A percentile compares a stretch with the other conserved stretches of the same genome.
These are phyloP conservation scores for Talaromyces sp. DNA, from an alignment of 2,329 filamentous ascomycete genomes.

Conservation along the genomic window DNA sequence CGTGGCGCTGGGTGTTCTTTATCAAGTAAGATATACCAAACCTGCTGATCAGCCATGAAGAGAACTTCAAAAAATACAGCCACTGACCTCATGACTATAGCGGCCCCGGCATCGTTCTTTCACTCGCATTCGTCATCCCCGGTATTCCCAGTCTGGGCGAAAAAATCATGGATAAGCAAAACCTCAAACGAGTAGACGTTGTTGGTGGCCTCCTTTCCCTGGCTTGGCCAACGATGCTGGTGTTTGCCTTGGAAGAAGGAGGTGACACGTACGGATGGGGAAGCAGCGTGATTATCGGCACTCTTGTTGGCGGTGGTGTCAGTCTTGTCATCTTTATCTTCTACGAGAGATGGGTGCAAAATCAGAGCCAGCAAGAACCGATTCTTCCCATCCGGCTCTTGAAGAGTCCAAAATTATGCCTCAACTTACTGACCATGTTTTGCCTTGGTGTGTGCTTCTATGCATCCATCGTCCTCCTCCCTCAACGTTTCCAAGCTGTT, in stretches of 20 bases:
- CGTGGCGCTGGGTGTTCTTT: slow-evolving; percentile 19
- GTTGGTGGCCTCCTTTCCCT: slow-evolving; percentile 21
- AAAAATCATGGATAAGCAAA: neutral
- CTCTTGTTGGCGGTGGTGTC: slow-evolving; percentile 6
- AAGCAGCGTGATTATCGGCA: slow-evolving; percentile 7
- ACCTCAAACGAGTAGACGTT: slow-evolving; percentile 21
- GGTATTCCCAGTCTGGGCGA: neutral
- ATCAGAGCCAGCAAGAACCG: slow-evolving; percentile 21
- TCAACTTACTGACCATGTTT: slow-evolving; percentile 19
- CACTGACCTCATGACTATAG: neutral
- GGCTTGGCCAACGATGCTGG: slow-evolving; percentile 10
- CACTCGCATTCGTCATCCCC: neutral
- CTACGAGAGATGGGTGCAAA: slow-evolving; percentile 23
- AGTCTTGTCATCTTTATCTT: slow-evolving; percentile 4
- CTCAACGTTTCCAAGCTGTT: neutral
- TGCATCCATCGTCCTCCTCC: slow-evolving; percentile 16
- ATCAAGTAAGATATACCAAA: slow-evolving; percentile 9
- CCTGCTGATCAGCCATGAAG: neutral
- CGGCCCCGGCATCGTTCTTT: neutral
- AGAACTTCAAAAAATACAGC: neutral
- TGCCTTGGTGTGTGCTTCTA: slow-evolving; percentile 29
- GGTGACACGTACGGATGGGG: slow-evolving; percentile 11
- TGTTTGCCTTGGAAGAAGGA: slow-evolving; percentile 13
- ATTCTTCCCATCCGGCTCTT: slow-evolving; percentile 29
- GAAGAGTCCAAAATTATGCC: slow-evolving; percentile 23